Evolutionary conservation across 2,329 filamentous ascomycete genomes (phyloP), one percentile per base, ranked within the genome.

Genomic region (Lachnellula hyalina): DNA sequence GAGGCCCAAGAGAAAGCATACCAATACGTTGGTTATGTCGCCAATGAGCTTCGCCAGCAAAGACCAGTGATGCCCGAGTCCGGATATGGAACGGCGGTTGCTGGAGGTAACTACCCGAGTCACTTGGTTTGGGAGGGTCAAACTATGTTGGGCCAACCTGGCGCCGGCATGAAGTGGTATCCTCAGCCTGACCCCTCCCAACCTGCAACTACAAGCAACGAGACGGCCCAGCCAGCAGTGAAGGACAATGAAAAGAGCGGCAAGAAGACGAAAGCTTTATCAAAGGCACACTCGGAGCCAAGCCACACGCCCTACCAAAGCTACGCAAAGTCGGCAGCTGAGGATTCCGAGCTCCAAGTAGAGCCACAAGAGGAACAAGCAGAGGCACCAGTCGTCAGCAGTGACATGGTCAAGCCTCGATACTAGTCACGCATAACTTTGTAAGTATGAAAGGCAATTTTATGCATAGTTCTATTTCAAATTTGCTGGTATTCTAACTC

Each of bases 401-500:
- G 55, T 46, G 44, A 49, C 28, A 51, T 47, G 44, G 42, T 5
- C 11, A 28, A 41, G 32, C 8, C 17, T n/a, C 14, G 47, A 9
- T 17, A 19, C 21, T 19, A 25, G 23, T 36, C n/a, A 55, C 17
- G 21, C 34, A 35, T n/a, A 32, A 19, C 25, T 52, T 36, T 28
- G 44, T 52, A 49, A 51, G 49, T 55, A 12, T 12, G 34, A 35
- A 44, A 25, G 7, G 25, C 28, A 14, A 9, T 19, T 51, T 51
- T 19, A 14, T 34, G 23, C 28, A 35, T 21, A 23, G 44, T 23
- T 47, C 50, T 49, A 44, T 32, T 38, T 47, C 4, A 40, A 21
- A 36, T 57, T 52, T 54, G 58, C 57, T 58, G 52, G 58, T 49
- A 60, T 62, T 54, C 61, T 66, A 63, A 67, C 59, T 60, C 53